These are phyloP conservation scores for Mucor racemosus DNA, from an alignment of 371 early-diverging fungal genomes.

Conservation along the genomic window DNA sequence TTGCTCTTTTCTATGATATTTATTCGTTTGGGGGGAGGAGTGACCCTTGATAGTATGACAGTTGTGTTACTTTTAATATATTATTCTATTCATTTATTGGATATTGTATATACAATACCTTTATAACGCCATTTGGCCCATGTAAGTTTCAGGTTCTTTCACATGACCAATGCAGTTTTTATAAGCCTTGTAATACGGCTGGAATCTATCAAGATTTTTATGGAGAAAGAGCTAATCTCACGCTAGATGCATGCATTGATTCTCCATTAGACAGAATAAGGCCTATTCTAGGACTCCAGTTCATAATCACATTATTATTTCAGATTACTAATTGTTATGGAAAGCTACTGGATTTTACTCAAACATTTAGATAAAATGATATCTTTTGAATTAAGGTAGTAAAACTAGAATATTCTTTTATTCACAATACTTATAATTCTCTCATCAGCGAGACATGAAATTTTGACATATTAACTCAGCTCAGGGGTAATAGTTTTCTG, in stretches of 20 bases:
- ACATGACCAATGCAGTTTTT: slow-evolving; percentile 1
- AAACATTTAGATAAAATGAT: no score
- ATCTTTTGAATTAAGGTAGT: no score
- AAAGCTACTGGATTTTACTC: no score
- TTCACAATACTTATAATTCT: no score
- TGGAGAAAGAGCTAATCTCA: not conserved
- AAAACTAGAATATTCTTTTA: no score
- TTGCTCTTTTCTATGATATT: not conserved
- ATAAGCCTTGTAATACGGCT: not conserved
- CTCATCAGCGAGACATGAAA: no score
- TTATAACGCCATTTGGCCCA: not conserved
- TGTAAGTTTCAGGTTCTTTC: not conserved
- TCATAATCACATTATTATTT: no score
- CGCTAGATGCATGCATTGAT: not conserved
- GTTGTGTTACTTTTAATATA: not conserved
- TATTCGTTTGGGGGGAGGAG: not conserved
- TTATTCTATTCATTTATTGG: not conserved
- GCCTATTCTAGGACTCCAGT: no score
- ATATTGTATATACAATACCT: not conserved
- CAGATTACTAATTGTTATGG: no score
- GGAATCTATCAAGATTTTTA: not conserved
- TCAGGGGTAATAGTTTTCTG: no score
- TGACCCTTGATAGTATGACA: not conserved
- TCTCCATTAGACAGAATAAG: no score
- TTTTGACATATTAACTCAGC: no score